Conservation (phyloP, 1,139 yeast species). For the Kurtzmaniella quercitrusa region DNA sequence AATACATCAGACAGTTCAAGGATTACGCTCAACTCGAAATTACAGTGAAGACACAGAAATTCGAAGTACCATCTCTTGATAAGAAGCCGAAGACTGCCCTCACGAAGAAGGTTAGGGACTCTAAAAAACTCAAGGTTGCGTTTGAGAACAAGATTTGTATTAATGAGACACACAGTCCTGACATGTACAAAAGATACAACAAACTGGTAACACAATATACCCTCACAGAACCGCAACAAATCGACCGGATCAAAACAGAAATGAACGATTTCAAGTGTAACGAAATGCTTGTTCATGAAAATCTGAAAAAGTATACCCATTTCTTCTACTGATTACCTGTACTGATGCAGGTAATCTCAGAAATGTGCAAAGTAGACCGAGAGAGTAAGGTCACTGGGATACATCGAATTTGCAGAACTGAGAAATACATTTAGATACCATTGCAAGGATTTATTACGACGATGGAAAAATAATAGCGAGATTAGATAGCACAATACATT, state of each 20-base stretch:
- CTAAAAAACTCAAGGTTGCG: slow-evolving; percentile 20
- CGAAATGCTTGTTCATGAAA: slow-evolving; percentile 55
- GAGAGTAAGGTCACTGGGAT: too few relatives aligned
- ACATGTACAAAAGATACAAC: slow-evolving; percentile 48
- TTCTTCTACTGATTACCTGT: slow-evolving; percentile 41
- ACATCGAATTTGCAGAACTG: too few relatives aligned
- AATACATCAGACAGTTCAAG: slow-evolving; percentile 35
- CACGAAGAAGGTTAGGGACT: slow-evolving; percentile 2
- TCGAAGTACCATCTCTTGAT: not conserved
- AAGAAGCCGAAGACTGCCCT: not conserved
- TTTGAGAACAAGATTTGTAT: slow-evolving; percentile 44
- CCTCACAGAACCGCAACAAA: slow-evolving; percentile 42
- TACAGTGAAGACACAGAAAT: slow-evolving; percentile 16
- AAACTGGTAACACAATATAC: slow-evolving; percentile 50
- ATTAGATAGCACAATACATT: too few relatives aligned
- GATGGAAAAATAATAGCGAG: too few relatives aligned
- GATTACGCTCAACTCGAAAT: slow-evolving; percentile 35
- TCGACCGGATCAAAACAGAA: slow-evolving; percentile 47
- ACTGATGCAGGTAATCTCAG: not conserved
- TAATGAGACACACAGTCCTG: slow-evolving; percentile 47
- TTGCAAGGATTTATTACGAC: too few relatives aligned
- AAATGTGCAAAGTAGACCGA: too few relatives aligned
- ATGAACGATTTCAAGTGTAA: slow-evolving; percentile 48
- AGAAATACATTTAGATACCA: too few relatives aligned
- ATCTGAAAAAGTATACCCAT: slow-evolving; percentile 49